Percentiles rank a stretch among this genome's conserved stretches.
phyloP scores from a whole-genome alignment of 495 filamentous ascomycete species.

The Talaromyces ruber region DNA sequence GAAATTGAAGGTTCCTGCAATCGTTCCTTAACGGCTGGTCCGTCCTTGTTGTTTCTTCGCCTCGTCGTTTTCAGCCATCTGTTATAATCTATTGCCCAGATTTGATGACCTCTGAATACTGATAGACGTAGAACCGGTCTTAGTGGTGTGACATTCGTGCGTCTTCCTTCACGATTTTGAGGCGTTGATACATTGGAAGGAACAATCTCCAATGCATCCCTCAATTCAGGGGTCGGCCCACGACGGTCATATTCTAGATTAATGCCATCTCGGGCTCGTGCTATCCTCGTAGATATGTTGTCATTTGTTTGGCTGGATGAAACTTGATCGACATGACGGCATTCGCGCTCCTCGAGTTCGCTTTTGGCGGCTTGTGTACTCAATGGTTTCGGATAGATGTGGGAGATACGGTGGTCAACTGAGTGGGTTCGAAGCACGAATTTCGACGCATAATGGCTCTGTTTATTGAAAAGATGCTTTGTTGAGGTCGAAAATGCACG shows the following conservation, averaged over 20 bases:
- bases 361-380: background rate
- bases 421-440: background rate
- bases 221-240: background rate
- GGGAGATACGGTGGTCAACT: background rate
- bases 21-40: background rate
- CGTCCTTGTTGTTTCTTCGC: background rate
- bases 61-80: background rate
- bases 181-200: background rate
- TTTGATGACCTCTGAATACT: background rate
- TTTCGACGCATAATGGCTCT: background rate
- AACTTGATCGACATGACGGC: background rate
- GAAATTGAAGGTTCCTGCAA: background rate
- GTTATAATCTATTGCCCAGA: background rate
- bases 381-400: background rate
- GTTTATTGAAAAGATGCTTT: background rate
- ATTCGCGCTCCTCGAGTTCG: background rate
- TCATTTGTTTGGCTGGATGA: background rate
- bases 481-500: background rate
- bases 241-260: background rate
- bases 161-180: background rate
- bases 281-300: background rate
- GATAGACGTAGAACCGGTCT: background rate
- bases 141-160: background rate
- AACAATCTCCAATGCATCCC: background rate
- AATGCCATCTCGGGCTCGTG: background rate